Evolutionary conservation across 306 rosid genomes (phyloP), one percentile per base, ranked within the genome.

Genomic region (Crataegus laevigata): DNA sequence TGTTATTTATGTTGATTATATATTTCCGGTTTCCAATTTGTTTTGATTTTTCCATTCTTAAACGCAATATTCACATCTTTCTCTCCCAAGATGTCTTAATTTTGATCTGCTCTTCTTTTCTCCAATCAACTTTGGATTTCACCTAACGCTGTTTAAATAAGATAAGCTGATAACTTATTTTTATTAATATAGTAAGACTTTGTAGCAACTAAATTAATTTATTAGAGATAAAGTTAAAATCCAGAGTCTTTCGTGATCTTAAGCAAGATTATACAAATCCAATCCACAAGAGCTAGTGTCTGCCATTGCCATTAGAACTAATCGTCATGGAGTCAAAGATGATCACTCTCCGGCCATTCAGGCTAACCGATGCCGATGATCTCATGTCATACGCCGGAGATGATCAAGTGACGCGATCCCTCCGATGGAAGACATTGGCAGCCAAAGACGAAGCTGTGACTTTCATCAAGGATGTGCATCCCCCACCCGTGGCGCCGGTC

Each of bases 401-500:
- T 24, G 84, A 84, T 77, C 36, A 42, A 63, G 91, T 87, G 50
- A 88, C 80, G 9, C 45, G 7, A 28, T 55, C 58, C n/a, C 63
- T 82, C 8, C 29, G 80, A 68, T 80, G 84, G 88, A 76, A 83
- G 42, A 83, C 87, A 22, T 79, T 75, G 64, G 77, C 69, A 70
- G 85, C 86, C 2, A 85, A 17, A 75, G 91, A 89, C 14, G 90
- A 88, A 66, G 92, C 92, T 14, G 54, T 80, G 79, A 51, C 26
- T 59, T 89, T 80, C 86, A 86, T 89, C 47, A 89, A 71, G 19
- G 88, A 90, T 4, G 83, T 85, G 90, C 73, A 84, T 88, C 4
- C 90, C 91, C 19, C 90, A 83, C 47, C 97, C 90, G 1, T 90
- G 93, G 92, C 77, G 79, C 11, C 80, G 84, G 6, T 87, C 89